These are phyloP conservation scores for Verticillium albo-atrum DNA, from an alignment of 2,329 filamentous ascomycete species.

Conservation along the genomic window DNA sequence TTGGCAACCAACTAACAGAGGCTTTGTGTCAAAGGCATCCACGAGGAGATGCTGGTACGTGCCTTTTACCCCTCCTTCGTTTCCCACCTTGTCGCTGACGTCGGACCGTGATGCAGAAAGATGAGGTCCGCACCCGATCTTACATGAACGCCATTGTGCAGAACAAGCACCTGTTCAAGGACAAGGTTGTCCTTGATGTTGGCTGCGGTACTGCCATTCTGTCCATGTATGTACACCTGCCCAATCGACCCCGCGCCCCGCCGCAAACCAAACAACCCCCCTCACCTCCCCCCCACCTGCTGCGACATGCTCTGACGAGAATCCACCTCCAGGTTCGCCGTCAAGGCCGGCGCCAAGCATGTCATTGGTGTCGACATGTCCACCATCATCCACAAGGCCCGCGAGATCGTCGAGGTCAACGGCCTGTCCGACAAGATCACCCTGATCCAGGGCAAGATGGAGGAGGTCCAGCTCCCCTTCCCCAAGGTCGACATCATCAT, in stretches of 20 bases:
- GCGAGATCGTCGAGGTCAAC: constrained; percentile 89
- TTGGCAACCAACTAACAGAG: neutral
- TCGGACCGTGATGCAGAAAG: constrained; percentile 62
- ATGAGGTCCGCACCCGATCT: constrained; percentile 92
- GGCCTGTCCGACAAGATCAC: constrained; percentile 96
- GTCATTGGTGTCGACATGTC: constrained; percentile 99
- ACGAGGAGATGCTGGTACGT: constrained; percentile 92
- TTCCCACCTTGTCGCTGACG: neutral
- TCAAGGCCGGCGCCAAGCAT: constrained; percentile 93
- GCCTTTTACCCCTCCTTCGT: constrained; percentile 1
- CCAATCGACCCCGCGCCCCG: constrained; percentile 1
- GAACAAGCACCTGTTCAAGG: constrained; percentile 90
- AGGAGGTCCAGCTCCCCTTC: constrained; percentile 90
- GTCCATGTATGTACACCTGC: constrained; percentile 71
- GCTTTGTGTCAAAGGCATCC: constrained; percentile 61
- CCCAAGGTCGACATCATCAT: constrained; percentile 99
- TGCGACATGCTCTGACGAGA: constrained; percentile 1
- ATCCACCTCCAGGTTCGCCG: constrained; percentile 71
- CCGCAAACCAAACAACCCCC: too few relatives aligned
- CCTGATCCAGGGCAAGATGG: constrained; percentile 98
- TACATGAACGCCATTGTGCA: constrained; percentile 98
- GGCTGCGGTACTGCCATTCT: constrained; percentile 97
- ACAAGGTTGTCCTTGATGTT: constrained; percentile 84
- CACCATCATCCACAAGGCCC: constrained; percentile 97
- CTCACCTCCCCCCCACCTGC: neutral